Percentiles rank a stretch among this genome's conserved stretches.
Evolutionary conservation across 2,329 filamentous ascomycete genomes (phyloP).

Genomic region (Stagonosporopsis vannaccii): DNA sequence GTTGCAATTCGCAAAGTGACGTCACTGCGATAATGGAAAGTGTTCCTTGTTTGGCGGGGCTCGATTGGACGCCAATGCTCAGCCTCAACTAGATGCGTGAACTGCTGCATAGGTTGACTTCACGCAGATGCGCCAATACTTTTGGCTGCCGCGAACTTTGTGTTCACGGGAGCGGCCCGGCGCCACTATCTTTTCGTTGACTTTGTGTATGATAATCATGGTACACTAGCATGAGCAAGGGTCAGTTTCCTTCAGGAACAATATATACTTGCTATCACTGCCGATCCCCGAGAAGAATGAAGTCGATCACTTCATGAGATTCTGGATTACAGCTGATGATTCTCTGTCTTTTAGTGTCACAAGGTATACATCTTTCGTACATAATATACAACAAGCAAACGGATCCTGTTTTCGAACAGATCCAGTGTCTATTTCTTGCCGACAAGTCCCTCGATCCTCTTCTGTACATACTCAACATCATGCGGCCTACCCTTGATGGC

Average conservation of each 20-base stretch:
- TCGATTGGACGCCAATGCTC: conserved; percentile 4
- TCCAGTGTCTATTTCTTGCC: conserved; percentile 26
- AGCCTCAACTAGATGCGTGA: conserved; percentile 23
- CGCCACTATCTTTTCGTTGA: not conserved
- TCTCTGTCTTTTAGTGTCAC: conserved; percentile 5
- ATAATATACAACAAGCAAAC: conserved; percentile 3
- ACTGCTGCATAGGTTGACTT: conserved; percentile 4
- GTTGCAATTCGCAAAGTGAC: conserved; percentile 24
- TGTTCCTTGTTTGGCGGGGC: conserved; percentile 1
- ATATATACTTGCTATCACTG: not conserved
- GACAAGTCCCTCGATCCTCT: conserved; percentile 62
- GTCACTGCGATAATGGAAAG: conserved; percentile 20
- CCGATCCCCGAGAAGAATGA: not conserved
- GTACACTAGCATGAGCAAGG: not conserved
- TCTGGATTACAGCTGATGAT: not conserved
- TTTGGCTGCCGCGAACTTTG: not conserved
- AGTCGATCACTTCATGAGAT: not conserved
- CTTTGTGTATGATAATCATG: not conserved
- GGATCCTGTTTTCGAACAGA: not conserved
- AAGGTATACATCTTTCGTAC: conserved; percentile 4
- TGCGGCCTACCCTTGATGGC: conserved; percentile 69
- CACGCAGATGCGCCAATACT: not conserved
- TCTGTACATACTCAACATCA: conserved; percentile 67
- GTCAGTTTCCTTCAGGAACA: not conserved
- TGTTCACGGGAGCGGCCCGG: conserved; percentile 13